Evolutionary conservation across 305 asterid genomes (phyloP).

Genomic region (Plantago lanceolata): DNA sequence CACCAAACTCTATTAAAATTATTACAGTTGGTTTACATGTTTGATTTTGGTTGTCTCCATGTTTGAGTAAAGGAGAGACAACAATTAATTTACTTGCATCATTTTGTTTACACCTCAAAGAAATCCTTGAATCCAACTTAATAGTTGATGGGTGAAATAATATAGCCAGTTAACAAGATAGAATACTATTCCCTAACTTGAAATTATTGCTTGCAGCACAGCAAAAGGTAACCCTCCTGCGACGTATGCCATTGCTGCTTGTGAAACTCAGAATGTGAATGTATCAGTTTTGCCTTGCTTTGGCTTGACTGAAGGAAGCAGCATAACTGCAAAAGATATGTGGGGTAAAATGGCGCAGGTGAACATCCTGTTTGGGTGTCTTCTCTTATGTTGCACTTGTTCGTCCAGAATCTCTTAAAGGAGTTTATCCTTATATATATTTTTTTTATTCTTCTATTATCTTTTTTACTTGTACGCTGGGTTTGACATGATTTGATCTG

Average conservation of each 20-base stretch:
- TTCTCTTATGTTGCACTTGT: neutral
- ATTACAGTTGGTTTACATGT: slow-evolving; percentile 51
- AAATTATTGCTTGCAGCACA: slow-evolving; percentile 54
- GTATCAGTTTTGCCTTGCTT: slow-evolving; percentile 92
- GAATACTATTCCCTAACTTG: neutral
- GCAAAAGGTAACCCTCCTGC: slow-evolving; percentile 89
- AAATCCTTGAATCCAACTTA: neutral
- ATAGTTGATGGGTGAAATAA: neutral
- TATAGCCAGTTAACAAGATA: neutral
- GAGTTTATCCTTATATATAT: no score
- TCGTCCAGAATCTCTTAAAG: neutral
- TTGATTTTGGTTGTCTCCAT: slow-evolving; percentile 24
- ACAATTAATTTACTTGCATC: slow-evolving; percentile 9
- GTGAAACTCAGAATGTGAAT: slow-evolving; percentile 92
- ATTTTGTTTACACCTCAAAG: slow-evolving; percentile 16
- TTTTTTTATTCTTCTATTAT: no score
- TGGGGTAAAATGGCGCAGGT: slow-evolving; percentile 97
- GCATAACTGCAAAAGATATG: slow-evolving; percentile 83
- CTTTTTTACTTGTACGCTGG: no score
- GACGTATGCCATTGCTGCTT: slow-evolving; percentile 90
- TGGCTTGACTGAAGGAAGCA: slow-evolving; percentile 78
- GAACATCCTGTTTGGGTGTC: slow-evolving; percentile 7
- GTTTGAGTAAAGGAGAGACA: slow-evolving; percentile 19
- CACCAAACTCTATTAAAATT: slow-evolving; percentile 53
- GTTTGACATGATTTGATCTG: no score